Conservation (phyloP, 2,329 filamentous ascomycete species). For the Stemphylium beticola region DNA sequence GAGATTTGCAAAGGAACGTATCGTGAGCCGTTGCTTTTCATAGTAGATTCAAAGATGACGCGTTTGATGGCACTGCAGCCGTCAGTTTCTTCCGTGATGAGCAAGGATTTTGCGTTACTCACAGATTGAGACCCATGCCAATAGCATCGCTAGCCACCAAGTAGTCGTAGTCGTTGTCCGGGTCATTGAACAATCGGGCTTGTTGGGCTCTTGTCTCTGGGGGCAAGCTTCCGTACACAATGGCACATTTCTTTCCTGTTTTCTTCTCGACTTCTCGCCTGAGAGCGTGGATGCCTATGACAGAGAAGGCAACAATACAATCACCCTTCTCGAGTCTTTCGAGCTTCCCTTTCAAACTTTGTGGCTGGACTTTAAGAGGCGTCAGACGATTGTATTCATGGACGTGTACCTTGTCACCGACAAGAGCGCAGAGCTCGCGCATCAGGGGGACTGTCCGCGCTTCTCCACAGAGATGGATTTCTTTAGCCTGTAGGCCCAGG, state of each 20-base stretch:
- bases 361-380: constrained; percentile 69
- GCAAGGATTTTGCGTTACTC: constrained; percentile 44
- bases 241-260: constrained; percentile 82
- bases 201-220: constrained; percentile 93
- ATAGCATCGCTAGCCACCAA: constrained; percentile 94
- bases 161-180: constrained; percentile 92
- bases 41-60: constrained; percentile 80
- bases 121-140: constrained; percentile 95
- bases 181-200: constrained; percentile 92
- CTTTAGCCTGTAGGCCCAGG: constrained; percentile 82
- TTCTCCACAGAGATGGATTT: constrained; percentile 94
- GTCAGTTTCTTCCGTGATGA: constrained; percentile 21
- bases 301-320: constrained; percentile 85
- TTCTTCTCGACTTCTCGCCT: constrained; percentile 76
- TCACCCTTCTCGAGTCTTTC: constrained; percentile 83
- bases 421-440: constrained; percentile 74
- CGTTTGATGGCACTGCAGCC: constrained; percentile 73
- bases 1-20: constrained; percentile 69
- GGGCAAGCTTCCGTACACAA: constrained; percentile 90
- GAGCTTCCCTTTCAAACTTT: constrained; percentile 69
- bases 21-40: constrained; percentile 71
- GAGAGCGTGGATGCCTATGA: constrained; percentile 79
- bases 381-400: constrained; percentile 86
- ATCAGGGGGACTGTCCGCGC: constrained; percentile 81
- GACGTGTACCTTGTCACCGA: constrained; percentile 82